Base-by-base conservation (phyloP, 2,329 filamentous ascomycete genomes). In the Colletotrichum costaricense region DNA sequence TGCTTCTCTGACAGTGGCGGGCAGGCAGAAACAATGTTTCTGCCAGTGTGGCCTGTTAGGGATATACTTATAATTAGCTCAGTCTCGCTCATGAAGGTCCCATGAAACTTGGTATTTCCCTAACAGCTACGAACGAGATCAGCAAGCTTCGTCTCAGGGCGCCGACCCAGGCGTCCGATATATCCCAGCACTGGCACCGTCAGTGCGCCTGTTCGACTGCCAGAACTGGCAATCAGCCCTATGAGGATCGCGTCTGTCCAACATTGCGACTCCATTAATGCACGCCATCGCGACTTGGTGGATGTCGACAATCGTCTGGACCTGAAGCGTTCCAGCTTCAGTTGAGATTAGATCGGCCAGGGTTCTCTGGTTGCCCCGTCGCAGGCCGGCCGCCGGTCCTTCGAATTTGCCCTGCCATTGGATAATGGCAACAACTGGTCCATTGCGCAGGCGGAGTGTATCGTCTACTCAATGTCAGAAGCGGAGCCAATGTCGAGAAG, bases 291-390 rank as follows among this genome's bases (percentile, higher is more conserved):
- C 68, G 7, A 52, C 38, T 19, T 14, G 24, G 54, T 38, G 52
- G 52, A 58, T 33, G 68, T 28, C 30, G 11, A 28, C 22, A 54
- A 12, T 38, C 66, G 11, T 55, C 46, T 63, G 38, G 38, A 54
- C 54, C 69, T 63, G 59, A 56, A 58, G 63, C 52, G 68, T 74
- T 62, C 65, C 72, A 74, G 68, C 57, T 74, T 74, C 72, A 72
- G 68, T 60, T 67, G 68, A 46, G 12, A 63, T 67, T 28, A 24
- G 33, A 42, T 24, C 38, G 33, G 59, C 58, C 49, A 52, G 63
- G 52, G 24, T 52, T 28, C 33, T 54, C 38, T 38, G 38, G 63
- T 54, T 58, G 72, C 68, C 68, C 68, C 26, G 72, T 74, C 72
- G 62, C 68, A 72, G 72, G 68, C 62, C 68, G 30, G 57, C 28